A percentile compares a stretch with the other conserved stretches of the same genome.
These are phyloP conservation scores for Neurospora sp. DNA, from an alignment of 495 filamentous ascomycete species.

Conservation along the genomic window DNA sequence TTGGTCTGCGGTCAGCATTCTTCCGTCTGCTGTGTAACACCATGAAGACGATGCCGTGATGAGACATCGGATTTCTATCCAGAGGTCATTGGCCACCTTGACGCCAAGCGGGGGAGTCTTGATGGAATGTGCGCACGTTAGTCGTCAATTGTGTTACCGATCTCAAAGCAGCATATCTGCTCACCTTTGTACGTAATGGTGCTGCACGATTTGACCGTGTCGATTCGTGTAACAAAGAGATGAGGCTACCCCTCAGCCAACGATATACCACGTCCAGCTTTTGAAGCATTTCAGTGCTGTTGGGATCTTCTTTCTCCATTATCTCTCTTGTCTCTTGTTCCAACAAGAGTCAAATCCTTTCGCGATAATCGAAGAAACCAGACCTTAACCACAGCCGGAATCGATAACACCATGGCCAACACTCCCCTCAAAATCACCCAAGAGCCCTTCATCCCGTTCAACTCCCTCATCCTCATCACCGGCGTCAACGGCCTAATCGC, in stretches of 20 bases:
- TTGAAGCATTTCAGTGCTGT: not conserved
- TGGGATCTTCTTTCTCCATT: not conserved
- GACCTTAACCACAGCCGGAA: not conserved
- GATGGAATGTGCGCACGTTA: not conserved
- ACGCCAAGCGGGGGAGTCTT: not conserved
- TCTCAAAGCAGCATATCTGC: not conserved
- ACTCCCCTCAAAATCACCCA: conserved; percentile 3
- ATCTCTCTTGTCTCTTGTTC: not conserved
- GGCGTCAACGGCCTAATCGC: conserved; percentile 49
- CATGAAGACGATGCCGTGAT: not conserved
- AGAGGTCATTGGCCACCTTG: not conserved
- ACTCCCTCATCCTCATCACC: conserved; percentile 38
- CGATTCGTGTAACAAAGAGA: not conserved
- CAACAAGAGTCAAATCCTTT: not conserved
- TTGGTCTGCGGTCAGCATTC: not conserved
- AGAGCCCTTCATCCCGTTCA: conserved; percentile 8
- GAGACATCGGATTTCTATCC: not conserved
- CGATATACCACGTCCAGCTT: not conserved
- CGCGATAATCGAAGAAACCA: conserved; percentile 1
- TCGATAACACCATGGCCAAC: not conserved
- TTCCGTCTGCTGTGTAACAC: not conserved
- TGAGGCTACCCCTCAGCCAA: not conserved
- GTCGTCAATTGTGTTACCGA: not conserved
- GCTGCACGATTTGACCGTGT: not conserved
- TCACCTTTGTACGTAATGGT: no score